Conservation (phyloP, 495 filamentous ascomycete species). For the Durotheca rogersii region DNA sequence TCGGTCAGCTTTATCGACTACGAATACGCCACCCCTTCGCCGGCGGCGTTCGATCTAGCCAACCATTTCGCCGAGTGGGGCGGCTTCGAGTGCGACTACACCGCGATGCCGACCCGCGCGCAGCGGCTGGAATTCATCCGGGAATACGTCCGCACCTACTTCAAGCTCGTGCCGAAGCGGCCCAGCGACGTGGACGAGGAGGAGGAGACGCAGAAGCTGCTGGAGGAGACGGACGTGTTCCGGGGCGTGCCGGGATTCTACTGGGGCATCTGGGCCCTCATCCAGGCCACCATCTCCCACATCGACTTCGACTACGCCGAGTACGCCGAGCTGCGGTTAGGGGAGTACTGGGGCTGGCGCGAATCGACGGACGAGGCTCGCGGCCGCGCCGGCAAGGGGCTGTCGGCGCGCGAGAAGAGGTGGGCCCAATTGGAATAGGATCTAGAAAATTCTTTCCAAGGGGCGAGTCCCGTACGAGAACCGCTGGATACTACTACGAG, state of each 20-base stretch:
- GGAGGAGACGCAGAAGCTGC: conserved; percentile 60
- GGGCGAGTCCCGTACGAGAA: neutral
- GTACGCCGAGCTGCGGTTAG: conserved; percentile 84
- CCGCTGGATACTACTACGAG: conserved; percentile 11
- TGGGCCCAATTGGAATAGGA: conserved; percentile 63
- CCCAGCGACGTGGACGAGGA: conserved; percentile 53
- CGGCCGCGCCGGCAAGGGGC: conserved; percentile 56
- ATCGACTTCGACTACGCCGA: conserved; percentile 97
- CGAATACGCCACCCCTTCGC: conserved; percentile 91
- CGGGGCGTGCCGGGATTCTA: conserved; percentile 85
- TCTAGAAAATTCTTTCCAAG: too few relatives aligned
- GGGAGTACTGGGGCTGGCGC: conserved; percentile 97
- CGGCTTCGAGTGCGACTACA: conserved; percentile 92
- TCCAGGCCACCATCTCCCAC: conserved; percentile 90
- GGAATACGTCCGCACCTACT: conserved; percentile 72
- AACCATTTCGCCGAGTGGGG: conserved; percentile 99
- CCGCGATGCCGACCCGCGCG: conserved; percentile 72
- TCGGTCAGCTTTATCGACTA: conserved; percentile 94
- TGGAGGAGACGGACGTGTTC: conserved; percentile 80
- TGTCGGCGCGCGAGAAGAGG: conserved; percentile 73
- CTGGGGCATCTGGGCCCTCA: conserved; percentile 94
- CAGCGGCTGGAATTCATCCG: conserved; percentile 79
- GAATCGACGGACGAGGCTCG: conserved; percentile 64
- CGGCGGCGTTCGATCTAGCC: conserved; percentile 96
- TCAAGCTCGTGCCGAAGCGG: conserved; percentile 43